Evolutionary conservation across 495 filamentous ascomycete genomes (phyloP), one percentile per base, ranked within the genome.

Genomic region (Aspergillus panamensis): DNA sequence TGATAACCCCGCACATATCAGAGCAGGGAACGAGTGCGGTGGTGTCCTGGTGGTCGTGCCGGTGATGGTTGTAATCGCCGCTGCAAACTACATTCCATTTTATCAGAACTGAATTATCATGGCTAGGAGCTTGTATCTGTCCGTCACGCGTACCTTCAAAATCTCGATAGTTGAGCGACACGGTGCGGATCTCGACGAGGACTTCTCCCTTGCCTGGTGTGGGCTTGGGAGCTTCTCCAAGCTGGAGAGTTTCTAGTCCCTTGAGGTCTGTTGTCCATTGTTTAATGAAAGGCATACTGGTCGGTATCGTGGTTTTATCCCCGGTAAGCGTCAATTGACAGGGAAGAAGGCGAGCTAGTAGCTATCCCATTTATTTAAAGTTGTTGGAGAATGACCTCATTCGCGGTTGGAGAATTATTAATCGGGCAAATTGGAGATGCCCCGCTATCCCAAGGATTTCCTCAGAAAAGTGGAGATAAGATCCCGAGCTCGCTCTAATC

Each of bases 1-100:
- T 71, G 50, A 96, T 80, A 32, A 81, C 81, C 29, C 90, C 90
- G 21, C 89, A 84, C 67, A 88, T 90, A 64, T 93, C 90, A 3
- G 88, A 92, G 51, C 71, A 82, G 3, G 88, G 82, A 5, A 92
- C 83, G 19, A 92, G 76, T 35, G 77, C 78, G 8, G 70, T 62
- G 16, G 42, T 51, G 13, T 57, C 45, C 32, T 74, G 61, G 10
- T 69, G 63, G 52, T 73, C 67, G 25, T 69, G 66, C 40, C 73
- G 73, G 65, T 83, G 77, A 65, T 87, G 80, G 56, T 66, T 80
- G 66, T 84, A 85, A 51, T 82, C 70, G 53, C 82, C 82, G 61
- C 77, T 81, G 53, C 69, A 71, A 1, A 84, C 82, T 82, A 16
- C 16, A 14, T 16, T 3, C 20, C 9, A 19, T 17, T 20, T 6